Base-by-base conservation (phyloP, 2,329 filamentous ascomycete genomes). In the Lizonia empirigonia region DNA sequence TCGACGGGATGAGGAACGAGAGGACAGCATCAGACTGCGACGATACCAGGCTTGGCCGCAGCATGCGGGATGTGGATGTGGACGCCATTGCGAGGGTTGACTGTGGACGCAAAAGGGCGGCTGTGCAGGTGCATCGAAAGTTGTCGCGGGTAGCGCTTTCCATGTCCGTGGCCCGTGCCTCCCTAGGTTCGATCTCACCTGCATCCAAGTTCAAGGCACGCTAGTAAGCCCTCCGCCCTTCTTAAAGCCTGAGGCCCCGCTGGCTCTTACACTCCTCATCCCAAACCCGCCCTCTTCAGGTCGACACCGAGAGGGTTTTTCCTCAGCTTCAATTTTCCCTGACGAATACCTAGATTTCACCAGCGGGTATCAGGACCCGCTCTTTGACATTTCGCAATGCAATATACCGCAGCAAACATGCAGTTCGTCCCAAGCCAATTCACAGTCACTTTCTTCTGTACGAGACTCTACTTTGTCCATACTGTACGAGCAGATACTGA, bases 281-380 rank as follows among this genome's bases (percentile, higher is more conserved):
- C 56, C 57, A 60, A 58, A 47, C 46, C 44, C 59, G 63, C 69
- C 65, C 68, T 71, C 68, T 53, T 53, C 39, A 53, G 50, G 50
- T 53, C 50, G 62, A 61, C 63, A 68, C 67, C 63, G 70, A 67
- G 67, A 67, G 70, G 67, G 68, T 58, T 56, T 60, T 65, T 60
- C 48, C 35, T 47, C 60, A 55, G 57, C 60, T 58, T 64, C 62
- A 71, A 71, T 72, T 71, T 61, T 61, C 53, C 62, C 67, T 71
- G 70, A 72, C 55, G 67, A 71, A 26, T 68, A 64, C 59, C 57
- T 71, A 59, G 62, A 60, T 64, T 70, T 68, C 60, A 63, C 60
- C 63, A 69, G 68, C 70, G 70, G 69, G 69, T 60, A 62, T 39
- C 51, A 63, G 51, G 63, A 61, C 67, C 68, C 70, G 70, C 67